Evolutionary conservation across 176 grass and related monocot genomes (phyloP), one percentile per base, ranked within the genome.

Genomic region (Neostapfia colusana): DNA sequence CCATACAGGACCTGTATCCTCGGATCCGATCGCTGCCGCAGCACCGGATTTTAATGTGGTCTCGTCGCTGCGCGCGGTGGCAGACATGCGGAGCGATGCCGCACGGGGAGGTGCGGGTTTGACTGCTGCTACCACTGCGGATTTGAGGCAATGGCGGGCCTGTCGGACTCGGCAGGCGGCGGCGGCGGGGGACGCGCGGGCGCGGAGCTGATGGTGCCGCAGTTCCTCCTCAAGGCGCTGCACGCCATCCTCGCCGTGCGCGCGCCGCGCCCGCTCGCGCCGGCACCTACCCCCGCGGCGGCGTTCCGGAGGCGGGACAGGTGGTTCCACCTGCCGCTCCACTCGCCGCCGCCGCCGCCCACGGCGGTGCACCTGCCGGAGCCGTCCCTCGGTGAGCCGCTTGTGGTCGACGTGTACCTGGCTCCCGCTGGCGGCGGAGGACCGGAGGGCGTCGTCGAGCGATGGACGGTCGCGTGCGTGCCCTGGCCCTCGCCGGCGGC

Each of bases 161-260:
- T 86, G 25, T 57, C 91, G 21, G 91, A 93, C 61, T 83, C 94
- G 17, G 83, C 70, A 49, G 80, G 63, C 34, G 73, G 44, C 1
- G 31, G 2, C 15, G 70, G 79, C 11, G 63, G 78, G 12, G 87
- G 83, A 67, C 87, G 87, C 64, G 78, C 81, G 0, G 76, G 83
- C 60, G 90, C 82, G 63, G 95, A 94, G 77, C 91, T 95, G 82
- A 99, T 99, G 89, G 87, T 99, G 28, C 45, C 71, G 56, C 89
- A 90, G 64, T 99, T 99, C 85, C 89, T 77, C 66, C 84, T 76
- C 73, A 99, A 99, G 81, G 70, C 80, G 63, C 91, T 99, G 64
- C 95, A 99, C 66, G 91, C 89, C 65, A 85, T 99, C 79, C 89
- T 99, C 55, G 79, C 89, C 75, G 88, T 86, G 64, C 95, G 95